Conservation (phyloP, 202 grass and related monocot species). For the Carex sylvatica region DNA sequence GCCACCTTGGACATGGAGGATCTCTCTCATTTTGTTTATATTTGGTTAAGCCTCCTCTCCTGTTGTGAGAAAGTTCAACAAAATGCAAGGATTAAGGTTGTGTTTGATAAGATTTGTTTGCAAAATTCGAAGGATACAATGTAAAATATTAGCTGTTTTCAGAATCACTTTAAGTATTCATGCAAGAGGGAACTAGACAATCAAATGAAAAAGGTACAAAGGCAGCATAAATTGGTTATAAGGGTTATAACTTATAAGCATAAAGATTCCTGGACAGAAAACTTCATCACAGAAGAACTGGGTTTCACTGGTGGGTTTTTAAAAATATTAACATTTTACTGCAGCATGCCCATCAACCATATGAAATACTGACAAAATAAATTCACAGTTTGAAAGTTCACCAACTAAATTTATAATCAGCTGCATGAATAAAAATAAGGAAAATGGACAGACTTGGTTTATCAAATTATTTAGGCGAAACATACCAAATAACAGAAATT, state of each 20-base stretch:
- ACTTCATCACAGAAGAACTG: neutral
- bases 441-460: neutral
- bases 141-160: neutral
- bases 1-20: constrained; percentile 78
- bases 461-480: neutral
- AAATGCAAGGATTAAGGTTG: neutral
- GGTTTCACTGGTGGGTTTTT: neutral
- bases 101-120: neutral
- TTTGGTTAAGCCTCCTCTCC: constrained; percentile 5
- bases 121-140: neutral
- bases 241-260: neutral
- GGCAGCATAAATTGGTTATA: neutral
- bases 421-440: neutral
- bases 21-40: constrained; percentile 70
- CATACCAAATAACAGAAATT: neutral
- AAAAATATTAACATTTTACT: neutral
- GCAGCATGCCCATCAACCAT: neutral
- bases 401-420: neutral
- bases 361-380: neutral
- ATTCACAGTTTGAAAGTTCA: neutral
- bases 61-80: neutral
- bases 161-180: neutral
- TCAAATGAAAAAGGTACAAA: neutral
- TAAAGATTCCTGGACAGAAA: neutral
- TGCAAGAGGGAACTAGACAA: neutral